These are phyloP conservation scores for Senecio squalidus DNA, from an alignment of 140 eudicot species.

Conservation along the genomic window DNA sequence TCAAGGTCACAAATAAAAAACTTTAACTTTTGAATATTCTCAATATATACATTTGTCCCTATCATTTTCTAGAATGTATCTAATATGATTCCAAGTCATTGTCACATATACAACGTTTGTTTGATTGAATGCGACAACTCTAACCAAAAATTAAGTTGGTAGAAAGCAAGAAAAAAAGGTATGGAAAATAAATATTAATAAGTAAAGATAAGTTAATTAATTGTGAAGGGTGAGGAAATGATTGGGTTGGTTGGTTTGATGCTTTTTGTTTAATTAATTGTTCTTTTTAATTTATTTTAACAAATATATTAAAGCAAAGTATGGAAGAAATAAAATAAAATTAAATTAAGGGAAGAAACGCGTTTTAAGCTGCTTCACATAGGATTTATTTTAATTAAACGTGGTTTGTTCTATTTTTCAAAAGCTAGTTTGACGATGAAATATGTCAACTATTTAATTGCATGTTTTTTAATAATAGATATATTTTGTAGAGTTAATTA, in stretches of 20 bases:
- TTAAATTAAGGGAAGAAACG: slow-evolving; percentile 23
- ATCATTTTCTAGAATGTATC: not conserved
- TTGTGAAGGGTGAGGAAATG: slow-evolving; percentile 29
- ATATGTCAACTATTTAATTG: not conserved
- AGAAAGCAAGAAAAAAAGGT: not conserved
- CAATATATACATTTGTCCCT: slow-evolving; percentile 8
- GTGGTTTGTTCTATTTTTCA: not conserved
- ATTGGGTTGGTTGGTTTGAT: slow-evolving; percentile 41
- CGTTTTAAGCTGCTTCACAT: slow-evolving; percentile 19
- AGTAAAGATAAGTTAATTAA: slow-evolving; percentile 7
- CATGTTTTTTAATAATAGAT: not conserved
- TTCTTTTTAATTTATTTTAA: not conserved
- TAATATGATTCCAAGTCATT: slow-evolving; percentile 1
- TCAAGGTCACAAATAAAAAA: too few relatives aligned
- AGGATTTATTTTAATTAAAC: not conserved
- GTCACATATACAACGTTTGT: slow-evolving; percentile 10
- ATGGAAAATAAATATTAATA: slow-evolving; percentile 8
- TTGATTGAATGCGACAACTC: slow-evolving; percentile 30
- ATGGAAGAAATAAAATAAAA: slow-evolving; percentile 18
- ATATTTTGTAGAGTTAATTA: too few relatives aligned
- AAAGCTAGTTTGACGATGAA: not conserved
- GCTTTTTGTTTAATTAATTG: slow-evolving; percentile 32
- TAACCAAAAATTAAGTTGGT: slow-evolving; percentile 25
- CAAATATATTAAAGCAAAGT: slow-evolving; percentile 4
- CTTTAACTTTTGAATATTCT: too few relatives aligned